Evolutionary conservation across 1,284 basidiomycete genomes (phyloP).

Genomic region (Leccinum subrobustum): DNA sequence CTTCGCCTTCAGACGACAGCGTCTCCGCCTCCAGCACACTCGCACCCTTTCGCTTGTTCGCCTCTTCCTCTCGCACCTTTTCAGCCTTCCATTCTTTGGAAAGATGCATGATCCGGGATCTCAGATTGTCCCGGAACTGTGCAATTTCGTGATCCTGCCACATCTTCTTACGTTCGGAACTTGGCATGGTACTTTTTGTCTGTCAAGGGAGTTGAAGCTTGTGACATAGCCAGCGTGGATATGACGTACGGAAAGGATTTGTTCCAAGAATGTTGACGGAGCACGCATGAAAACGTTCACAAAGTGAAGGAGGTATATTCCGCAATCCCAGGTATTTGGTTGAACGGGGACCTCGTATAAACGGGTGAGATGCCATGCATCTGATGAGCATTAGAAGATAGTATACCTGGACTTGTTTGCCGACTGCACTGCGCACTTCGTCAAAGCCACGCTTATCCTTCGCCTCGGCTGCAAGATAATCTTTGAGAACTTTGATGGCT

Average conservation of each 20-base stretch:
- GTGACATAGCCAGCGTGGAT: not conserved
- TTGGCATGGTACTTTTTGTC: slow-evolving; percentile 33
- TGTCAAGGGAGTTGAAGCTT: slow-evolving; percentile 17
- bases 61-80: slow-evolving; percentile 33
- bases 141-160: slow-evolving; percentile 48
- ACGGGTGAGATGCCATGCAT: not conserved
- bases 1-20: slow-evolving; percentile 48
- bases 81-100: slow-evolving; percentile 44
- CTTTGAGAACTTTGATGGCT: slow-evolving; percentile 58
- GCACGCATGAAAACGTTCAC: slow-evolving; percentile 68
- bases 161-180: slow-evolving; percentile 38
- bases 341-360: slow-evolving; percentile 70
- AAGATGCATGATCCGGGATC: slow-evolving; percentile 34
- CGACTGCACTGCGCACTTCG: slow-evolving; percentile 42
- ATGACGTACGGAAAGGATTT: slow-evolving; percentile 45
- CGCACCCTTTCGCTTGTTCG: slow-evolving; percentile 21
- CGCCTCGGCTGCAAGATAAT: slow-evolving; percentile 81
- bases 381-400: not conserved
- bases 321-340: slow-evolving; percentile 85
- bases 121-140: slow-evolving; percentile 37
- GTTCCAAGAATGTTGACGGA: slow-evolving; percentile 43
- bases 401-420: slow-evolving; percentile 49
- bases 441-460: slow-evolving; percentile 65
- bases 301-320: slow-evolving; percentile 80
- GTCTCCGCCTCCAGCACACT: slow-evolving; percentile 24